Evolutionary conservation across 768 basidiomycete species (phyloP).

Genomic region (Rhizopogon vulgaris): DNA sequence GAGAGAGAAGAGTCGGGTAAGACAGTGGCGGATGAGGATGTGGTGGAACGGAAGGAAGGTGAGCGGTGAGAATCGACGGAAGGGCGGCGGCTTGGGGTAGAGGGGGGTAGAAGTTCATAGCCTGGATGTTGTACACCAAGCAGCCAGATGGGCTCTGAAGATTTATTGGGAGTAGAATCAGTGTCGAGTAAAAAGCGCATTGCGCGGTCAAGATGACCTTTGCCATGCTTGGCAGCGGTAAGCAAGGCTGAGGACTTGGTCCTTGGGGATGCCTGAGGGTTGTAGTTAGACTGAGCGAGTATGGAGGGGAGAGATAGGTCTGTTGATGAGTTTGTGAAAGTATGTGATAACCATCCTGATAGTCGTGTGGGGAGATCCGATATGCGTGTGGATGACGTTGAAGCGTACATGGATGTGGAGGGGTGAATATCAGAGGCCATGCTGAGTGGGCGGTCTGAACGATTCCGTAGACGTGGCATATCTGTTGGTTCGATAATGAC

Average conservation of each 20-base stretch:
- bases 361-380: slow-evolving; percentile 70
- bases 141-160: slow-evolving; percentile 81
- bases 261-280: slow-evolving; percentile 30
- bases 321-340: slow-evolving; percentile 64
- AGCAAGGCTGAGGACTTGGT: slow-evolving; percentile 47
- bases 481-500: slow-evolving; percentile 61
- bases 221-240: slow-evolving; percentile 66
- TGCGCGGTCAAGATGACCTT: slow-evolving; percentile 74
- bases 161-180: slow-evolving; percentile 82
- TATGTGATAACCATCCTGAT: slow-evolving; percentile 78
- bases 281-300: slow-evolving; percentile 41
- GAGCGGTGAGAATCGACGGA: slow-evolving; percentile 35
- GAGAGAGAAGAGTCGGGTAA: slow-evolving; percentile 24
- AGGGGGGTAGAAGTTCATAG: slow-evolving; percentile 42
- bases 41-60: slow-evolving; percentile 39
- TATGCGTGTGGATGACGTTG: slow-evolving; percentile 45
- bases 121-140: slow-evolving; percentile 79
- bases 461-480: slow-evolving; percentile 48
- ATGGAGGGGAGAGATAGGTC: slow-evolving; percentile 65
- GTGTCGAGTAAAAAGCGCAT: slow-evolving; percentile 88
- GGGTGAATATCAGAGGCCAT: slow-evolving; percentile 37
- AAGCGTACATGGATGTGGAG: slow-evolving; percentile 39
- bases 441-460: slow-evolving; percentile 51
- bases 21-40: slow-evolving; percentile 32
- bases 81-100: slow-evolving; percentile 29